Conservation (phyloP, 2,329 filamentous ascomycete genomes). For the Cytospora paraplurivora region DNA sequence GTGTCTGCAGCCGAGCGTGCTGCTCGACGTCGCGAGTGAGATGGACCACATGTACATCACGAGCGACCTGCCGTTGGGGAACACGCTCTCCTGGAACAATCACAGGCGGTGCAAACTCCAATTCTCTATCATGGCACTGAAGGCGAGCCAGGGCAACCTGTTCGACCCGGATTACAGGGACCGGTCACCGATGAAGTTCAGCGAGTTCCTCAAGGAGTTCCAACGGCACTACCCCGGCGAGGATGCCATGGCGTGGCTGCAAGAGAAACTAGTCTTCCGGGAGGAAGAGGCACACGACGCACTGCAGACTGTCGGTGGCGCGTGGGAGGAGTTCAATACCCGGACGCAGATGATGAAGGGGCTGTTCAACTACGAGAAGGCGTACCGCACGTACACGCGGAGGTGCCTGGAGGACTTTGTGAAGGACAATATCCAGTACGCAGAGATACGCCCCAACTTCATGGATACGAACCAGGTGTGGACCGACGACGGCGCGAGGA, state of each 20-base stretch:
- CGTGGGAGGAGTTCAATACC: slow-evolving; percentile 58
- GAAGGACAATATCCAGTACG: slow-evolving; percentile 60
- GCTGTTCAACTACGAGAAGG: slow-evolving; percentile 58
- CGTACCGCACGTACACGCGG: slow-evolving; percentile 58
- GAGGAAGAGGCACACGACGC: slow-evolving; percentile 60
- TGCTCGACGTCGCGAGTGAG: slow-evolving; percentile 57
- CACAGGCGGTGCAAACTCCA: slow-evolving; percentile 61
- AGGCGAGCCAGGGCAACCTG: slow-evolving; percentile 44
- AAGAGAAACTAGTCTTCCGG: slow-evolving; percentile 62
- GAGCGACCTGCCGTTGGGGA: slow-evolving; percentile 56
- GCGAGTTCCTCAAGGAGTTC: slow-evolving; percentile 44
- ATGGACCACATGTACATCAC: slow-evolving; percentile 71
- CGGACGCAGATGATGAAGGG: slow-evolving; percentile 62
- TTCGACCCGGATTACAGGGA: slow-evolving; percentile 52
- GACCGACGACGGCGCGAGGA: slow-evolving; percentile 47
- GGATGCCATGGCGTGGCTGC: slow-evolving; percentile 55
- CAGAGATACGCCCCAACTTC: slow-evolving; percentile 62
- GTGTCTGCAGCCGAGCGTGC: slow-evolving; percentile 62
- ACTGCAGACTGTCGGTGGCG: slow-evolving; percentile 51
- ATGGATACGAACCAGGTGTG: slow-evolving; percentile 56
- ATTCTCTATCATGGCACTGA: slow-evolving; percentile 54
- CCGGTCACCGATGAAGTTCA: slow-evolving; percentile 48
- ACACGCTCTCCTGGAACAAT: slow-evolving; percentile 35
- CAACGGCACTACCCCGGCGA: slow-evolving; percentile 32
- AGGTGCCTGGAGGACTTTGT: slow-evolving; percentile 58